These are phyloP conservation scores for Diplocarpon rosae DNA, from an alignment of 2,329 filamentous ascomycete genomes.

Conservation along the genomic window DNA sequence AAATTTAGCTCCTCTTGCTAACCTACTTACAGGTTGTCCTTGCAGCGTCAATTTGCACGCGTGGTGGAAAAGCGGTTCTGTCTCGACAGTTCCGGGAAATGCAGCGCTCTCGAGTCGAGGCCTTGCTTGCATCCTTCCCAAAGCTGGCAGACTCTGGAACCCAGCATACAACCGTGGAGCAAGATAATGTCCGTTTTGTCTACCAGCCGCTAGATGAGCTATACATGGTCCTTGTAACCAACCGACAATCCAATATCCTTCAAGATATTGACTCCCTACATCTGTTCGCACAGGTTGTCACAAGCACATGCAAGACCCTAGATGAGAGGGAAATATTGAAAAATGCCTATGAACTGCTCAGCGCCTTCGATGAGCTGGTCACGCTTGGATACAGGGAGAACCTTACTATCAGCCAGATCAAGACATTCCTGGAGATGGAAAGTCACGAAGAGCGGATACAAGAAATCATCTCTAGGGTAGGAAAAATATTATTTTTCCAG, in stretches of 20 bases:
- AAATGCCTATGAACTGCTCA: constrained; percentile 92
- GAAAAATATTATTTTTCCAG: constrained; percentile 1
- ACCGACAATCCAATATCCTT: constrained; percentile 97
- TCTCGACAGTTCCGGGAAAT: constrained; percentile 98
- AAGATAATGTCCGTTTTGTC: constrained; percentile 98
- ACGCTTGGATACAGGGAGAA: constrained; percentile 95
- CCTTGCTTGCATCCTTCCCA: constrained; percentile 89
- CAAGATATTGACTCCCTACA: constrained; percentile 99
- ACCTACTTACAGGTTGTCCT: constrained; percentile 67
- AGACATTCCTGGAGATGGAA: constrained; percentile 99
- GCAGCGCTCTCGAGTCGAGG: constrained; percentile 92
- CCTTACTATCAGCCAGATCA: constrained; percentile 91
- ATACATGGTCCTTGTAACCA: constrained; percentile 99
- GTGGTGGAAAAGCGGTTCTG: constrained; percentile 95
- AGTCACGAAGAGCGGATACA: constrained; percentile 98
- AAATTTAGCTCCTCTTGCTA: constrained; percentile 5
- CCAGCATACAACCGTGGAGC: constrained; percentile 96
- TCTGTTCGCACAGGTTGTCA: constrained; percentile 93
- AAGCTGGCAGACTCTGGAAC: constrained; percentile 94
- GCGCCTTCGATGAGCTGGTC: constrained; percentile 94
- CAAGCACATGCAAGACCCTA: constrained; percentile 88
- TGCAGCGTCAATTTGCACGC: constrained; percentile 96
- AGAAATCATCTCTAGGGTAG: constrained; percentile 87
- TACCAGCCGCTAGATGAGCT: constrained; percentile 98
- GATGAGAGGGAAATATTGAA: constrained; percentile 92